phyloP scores from a whole-genome alignment of 345 rosid genomes.

The Ailanthus altissimus region DNA sequence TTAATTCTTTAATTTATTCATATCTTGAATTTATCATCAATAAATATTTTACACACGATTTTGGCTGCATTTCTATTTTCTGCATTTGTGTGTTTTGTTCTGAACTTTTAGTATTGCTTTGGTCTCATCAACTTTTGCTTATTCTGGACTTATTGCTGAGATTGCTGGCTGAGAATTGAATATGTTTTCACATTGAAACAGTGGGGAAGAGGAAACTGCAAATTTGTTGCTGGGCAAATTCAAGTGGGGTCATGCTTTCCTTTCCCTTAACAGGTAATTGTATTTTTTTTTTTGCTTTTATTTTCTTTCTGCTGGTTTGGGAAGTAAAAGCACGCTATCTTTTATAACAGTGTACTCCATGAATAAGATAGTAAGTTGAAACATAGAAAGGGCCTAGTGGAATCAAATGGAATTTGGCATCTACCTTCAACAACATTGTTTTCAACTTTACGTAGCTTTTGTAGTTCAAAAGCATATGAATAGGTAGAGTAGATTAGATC shows the following conservation, averaged over 20 bases:
- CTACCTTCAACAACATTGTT: not conserved
- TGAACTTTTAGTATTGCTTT: not conserved
- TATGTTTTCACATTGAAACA: conserved; percentile 31
- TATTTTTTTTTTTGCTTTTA: not conserved
- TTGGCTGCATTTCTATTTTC: not conserved
- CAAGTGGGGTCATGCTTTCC: conserved; percentile 99
- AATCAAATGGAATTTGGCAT: not conserved
- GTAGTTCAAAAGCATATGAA: not conserved
- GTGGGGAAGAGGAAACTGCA: conserved; percentile 90
- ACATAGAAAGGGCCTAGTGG: not conserved
- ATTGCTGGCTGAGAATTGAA: not conserved
- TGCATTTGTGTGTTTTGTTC: not conserved
- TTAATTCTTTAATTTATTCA: not conserved
- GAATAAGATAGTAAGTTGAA: not conserved
- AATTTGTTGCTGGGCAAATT: conserved; percentile 82
- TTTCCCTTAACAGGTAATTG: conserved; percentile 80
- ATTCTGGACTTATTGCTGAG: not conserved
- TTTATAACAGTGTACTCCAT: not conserved
- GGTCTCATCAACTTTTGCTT: not conserved
- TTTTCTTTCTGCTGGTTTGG: not conserved
- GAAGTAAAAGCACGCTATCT: not conserved
- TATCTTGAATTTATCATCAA: not conserved
- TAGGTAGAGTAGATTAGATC: too few species aligned
- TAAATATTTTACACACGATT: not conserved
- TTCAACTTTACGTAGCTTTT: not conserved